These are phyloP conservation scores for Ustilago cynodontis DNA, from an alignment of 1,284 basidiomycete genomes.

Conservation along the genomic window DNA sequence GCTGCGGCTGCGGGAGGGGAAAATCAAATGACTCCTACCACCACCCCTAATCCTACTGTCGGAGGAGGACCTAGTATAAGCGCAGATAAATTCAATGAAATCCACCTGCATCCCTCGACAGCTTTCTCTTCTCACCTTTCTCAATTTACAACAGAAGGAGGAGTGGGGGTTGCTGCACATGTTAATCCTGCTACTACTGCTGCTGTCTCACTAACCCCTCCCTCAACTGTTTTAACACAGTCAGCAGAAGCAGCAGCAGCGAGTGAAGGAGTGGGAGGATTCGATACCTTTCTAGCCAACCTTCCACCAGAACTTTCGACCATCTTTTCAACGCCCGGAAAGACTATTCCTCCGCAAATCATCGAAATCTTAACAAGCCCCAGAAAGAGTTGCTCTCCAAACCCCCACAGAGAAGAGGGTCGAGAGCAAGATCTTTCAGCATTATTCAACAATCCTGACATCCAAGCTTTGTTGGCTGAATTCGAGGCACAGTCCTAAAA, in stretches of 20 bases:
- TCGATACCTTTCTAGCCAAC: slow-evolving; percentile 18
- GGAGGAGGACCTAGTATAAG: slow-evolving; percentile 20
- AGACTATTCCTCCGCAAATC: slow-evolving; percentile 30
- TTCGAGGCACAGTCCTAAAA: slow-evolving; percentile 20
- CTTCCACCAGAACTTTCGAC: slow-evolving; percentile 32
- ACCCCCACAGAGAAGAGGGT: too few relatives aligned
- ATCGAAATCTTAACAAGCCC: slow-evolving; percentile 39
- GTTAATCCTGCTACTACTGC: slow-evolving; percentile 23
- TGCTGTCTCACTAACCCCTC: slow-evolving; percentile 16
- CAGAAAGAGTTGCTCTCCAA: not conserved
- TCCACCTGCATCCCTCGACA: slow-evolving; percentile 57
- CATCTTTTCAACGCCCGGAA: slow-evolving; percentile 37
- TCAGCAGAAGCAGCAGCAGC: slow-evolving; percentile 4
- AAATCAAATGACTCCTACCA: slow-evolving; percentile 20
- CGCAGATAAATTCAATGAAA: slow-evolving; percentile 55
- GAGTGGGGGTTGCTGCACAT: slow-evolving; percentile 61
- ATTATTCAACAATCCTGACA: slow-evolving; percentile 46
- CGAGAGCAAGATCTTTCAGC: slow-evolving; percentile 29
- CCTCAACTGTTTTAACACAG: not conserved
- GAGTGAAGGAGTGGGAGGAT: too few relatives aligned
- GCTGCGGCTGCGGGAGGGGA: not conserved
- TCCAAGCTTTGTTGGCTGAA: slow-evolving; percentile 46
- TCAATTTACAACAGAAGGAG: slow-evolving; percentile 54
- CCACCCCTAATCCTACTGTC: slow-evolving; percentile 2
- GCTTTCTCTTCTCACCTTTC: slow-evolving; percentile 54